Evolutionary conservation across 495 filamentous ascomycete genomes (phyloP).

Genomic region (Penicillium mononematosum): DNA sequence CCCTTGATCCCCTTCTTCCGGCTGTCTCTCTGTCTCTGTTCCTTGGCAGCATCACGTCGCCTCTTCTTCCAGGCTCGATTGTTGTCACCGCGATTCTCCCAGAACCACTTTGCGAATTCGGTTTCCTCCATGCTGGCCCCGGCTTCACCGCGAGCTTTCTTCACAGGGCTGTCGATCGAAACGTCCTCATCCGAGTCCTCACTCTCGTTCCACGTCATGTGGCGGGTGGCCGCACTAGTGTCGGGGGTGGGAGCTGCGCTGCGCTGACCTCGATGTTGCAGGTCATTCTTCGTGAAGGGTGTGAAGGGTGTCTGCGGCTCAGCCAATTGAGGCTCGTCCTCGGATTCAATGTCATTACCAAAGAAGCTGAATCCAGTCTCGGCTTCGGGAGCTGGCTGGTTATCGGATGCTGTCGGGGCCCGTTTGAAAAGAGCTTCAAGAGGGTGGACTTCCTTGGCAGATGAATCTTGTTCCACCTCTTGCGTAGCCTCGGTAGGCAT

Average conservation of each 20-base stretch:
- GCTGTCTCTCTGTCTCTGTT: slow-evolving; percentile 84
- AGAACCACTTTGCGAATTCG: slow-evolving; percentile 88
- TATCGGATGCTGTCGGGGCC: slow-evolving; percentile 39
- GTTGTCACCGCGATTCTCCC: slow-evolving; percentile 82
- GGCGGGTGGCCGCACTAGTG: slow-evolving; percentile 66
- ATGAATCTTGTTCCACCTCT: slow-evolving; percentile 17
- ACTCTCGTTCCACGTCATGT: slow-evolving; percentile 33
- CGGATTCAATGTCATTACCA: slow-evolving; percentile 51
- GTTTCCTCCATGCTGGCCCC: slow-evolving; percentile 45
- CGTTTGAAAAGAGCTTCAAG: slow-evolving; percentile 89
- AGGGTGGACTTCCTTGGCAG: slow-evolving; percentile 65
- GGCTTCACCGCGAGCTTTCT: slow-evolving; percentile 30
- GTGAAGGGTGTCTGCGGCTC: slow-evolving; percentile 80
- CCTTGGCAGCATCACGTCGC: slow-evolving; percentile 76
- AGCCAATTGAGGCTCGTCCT: slow-evolving; percentile 40
- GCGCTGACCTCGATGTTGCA: slow-evolving; percentile 67
- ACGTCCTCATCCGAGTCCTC: slow-evolving; percentile 38
- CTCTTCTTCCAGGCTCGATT: slow-evolving; percentile 90
- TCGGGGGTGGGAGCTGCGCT: slow-evolving; percentile 95
- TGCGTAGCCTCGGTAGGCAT: slow-evolving; percentile 9
- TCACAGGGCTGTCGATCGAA: slow-evolving; percentile 31
- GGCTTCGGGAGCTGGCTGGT: slow-evolving; percentile 41
- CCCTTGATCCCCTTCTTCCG: slow-evolving; percentile 55
- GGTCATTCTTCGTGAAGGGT: slow-evolving; percentile 74
- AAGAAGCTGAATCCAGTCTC: slow-evolving; percentile 64